These are phyloP conservation scores for Leucocoprinus leucothites DNA, from an alignment of 768 basidiomycete genomes.

Conservation along the genomic window DNA sequence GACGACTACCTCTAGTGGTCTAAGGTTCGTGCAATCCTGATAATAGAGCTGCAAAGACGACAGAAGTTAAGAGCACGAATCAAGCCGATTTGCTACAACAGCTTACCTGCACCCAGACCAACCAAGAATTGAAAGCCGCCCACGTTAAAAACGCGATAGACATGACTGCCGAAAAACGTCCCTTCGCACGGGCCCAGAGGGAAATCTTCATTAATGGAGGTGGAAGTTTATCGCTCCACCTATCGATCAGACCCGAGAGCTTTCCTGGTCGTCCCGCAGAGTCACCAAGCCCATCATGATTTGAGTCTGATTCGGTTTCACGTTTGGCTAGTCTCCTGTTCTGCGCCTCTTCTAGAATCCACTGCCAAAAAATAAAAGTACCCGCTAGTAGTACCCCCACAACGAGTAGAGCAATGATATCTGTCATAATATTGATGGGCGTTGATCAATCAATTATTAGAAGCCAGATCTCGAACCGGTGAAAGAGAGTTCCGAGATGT, in stretches of 20 bases:
- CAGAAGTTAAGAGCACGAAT: background rate
- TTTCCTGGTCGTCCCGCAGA: background rate
- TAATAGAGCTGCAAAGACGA: conserved; percentile 60
- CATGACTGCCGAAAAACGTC: conserved; percentile 61
- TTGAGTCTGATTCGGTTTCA: background rate
- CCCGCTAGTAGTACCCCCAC: conserved; percentile 54
- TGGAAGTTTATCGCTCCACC: conserved; percentile 22
- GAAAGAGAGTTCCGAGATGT: background rate
- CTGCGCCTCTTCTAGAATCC: conserved; percentile 48
- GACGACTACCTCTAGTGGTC: conserved; percentile 58
- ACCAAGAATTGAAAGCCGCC: conserved; percentile 54
- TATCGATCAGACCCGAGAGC: background rate
- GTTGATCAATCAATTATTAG: background rate
- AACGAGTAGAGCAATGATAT: conserved; percentile 70
- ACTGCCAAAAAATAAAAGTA: conserved; percentile 66
- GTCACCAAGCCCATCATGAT: background rate
- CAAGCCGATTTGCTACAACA: background rate
- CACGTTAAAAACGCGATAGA: conserved; percentile 62
- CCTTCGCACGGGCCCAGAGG: conserved; percentile 61
- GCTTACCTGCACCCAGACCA: conserved; percentile 31
- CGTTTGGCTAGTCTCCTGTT: conserved; percentile 11
- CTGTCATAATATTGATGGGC: conserved; percentile 24
- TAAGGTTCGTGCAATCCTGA: conserved; percentile 56
- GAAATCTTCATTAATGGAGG: conserved; percentile 66
- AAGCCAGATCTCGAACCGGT: conserved; percentile 15